Evolutionary conservation across 805 yeast species (phyloP).

Genomic region (Yamadazyma laniorum): DNA sequence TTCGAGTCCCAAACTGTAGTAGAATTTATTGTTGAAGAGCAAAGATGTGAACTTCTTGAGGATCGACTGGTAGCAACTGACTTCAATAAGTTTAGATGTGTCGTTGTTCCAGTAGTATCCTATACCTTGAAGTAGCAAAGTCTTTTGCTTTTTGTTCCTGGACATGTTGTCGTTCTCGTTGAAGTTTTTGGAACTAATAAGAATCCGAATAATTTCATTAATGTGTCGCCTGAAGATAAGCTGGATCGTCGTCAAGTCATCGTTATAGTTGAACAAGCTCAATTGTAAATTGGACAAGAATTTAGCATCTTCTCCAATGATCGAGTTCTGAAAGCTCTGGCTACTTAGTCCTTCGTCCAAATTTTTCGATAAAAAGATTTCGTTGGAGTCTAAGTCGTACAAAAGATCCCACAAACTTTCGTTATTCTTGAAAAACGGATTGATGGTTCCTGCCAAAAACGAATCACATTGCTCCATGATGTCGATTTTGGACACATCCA

Average conservation of each 20-base stretch:
- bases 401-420: constrained; percentile 58
- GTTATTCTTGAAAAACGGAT: constrained; percentile 58
- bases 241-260: constrained; percentile 46
- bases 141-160: not conserved
- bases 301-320: constrained; percentile 45
- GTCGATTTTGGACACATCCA: constrained; percentile 60
- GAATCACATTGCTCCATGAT: constrained; percentile 39
- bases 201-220: constrained; percentile 40
- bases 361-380: constrained; percentile 23
- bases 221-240: constrained; percentile 43
- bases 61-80: constrained; percentile 41
- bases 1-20: constrained; percentile 33
- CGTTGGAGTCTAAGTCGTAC: constrained; percentile 56
- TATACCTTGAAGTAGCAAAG: constrained; percentile 38
- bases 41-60: constrained; percentile 34
- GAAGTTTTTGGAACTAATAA: constrained; percentile 38
- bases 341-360: constrained; percentile 10
- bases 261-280: constrained; percentile 44
- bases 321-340: constrained; percentile 28
- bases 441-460: constrained; percentile 65
- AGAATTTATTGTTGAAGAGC: constrained; percentile 29
- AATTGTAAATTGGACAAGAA: constrained; percentile 43
- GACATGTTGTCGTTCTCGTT: constrained; percentile 12
- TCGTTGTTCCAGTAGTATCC: constrained; percentile 46
- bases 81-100: constrained; percentile 37